A percentile compares a stretch with the other conserved stretches of the same genome.
phyloP scores from a whole-genome alignment of 352 stramenopile genomes.

The Globisporangium irregulare region DNA sequence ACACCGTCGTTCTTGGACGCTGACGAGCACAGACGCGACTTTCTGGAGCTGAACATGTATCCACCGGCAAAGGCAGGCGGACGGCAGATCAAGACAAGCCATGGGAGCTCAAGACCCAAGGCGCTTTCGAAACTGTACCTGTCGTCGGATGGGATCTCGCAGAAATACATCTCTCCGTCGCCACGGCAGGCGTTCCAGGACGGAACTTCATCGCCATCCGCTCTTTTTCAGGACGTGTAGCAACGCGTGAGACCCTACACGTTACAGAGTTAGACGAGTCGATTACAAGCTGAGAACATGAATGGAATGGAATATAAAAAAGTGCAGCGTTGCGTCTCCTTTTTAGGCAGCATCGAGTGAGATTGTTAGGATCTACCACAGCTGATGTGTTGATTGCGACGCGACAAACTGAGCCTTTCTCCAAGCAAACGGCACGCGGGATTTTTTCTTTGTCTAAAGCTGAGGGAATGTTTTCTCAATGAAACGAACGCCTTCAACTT shows the following conservation, averaged over 20 bases:
- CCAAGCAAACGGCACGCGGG: not conserved
- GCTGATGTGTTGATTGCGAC: not conserved
- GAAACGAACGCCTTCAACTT: constrained; percentile 87
- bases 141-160: constrained; percentile 68
- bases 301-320: not conserved
- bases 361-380: not conserved
- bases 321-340: not conserved
- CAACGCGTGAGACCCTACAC: constrained; percentile 15
- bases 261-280: constrained; percentile 11
- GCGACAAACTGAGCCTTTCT: not conserved
- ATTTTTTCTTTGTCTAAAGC: constrained; percentile 5
- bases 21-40: constrained; percentile 39
- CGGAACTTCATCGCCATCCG: constrained; percentile 4
- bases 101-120: constrained; percentile 44
- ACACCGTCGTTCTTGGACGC: constrained; percentile 19
- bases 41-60: constrained; percentile 60
- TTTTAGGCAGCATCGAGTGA: not conserved
- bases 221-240: constrained; percentile 16
- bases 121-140: constrained; percentile 60
- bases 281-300: not conserved
- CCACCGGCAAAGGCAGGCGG: constrained; percentile 42
- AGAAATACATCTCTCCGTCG: constrained; percentile 62
- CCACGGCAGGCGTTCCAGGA: constrained; percentile 21
- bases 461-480: constrained; percentile 74
- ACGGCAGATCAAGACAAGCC: constrained; percentile 64